Percentiles rank a stretch among this genome's conserved stretches.
Evolutionary conservation across 306 rosid genomes (phyloP).

Genomic region (Medicago lupulina): DNA sequence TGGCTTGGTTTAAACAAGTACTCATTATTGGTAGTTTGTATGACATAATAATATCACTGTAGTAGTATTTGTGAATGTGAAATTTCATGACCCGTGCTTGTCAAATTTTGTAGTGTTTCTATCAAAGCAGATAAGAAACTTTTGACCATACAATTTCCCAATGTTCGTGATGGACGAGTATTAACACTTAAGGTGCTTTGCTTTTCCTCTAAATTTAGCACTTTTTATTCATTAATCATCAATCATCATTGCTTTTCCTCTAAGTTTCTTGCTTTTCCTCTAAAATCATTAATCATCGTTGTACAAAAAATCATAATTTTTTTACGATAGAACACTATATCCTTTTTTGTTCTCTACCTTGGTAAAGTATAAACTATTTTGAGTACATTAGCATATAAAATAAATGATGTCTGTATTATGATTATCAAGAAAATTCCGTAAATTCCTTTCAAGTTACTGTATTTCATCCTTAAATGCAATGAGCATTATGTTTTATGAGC

Average conservation of each 20-base stretch:
- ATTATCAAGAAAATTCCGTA: conserved; percentile 4
- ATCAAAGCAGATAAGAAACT: conserved; percentile 92
- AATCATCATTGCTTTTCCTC: too few relatives aligned
- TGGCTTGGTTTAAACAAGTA: conserved; percentile 59
- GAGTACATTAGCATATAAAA: conserved; percentile 8
- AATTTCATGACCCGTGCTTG: conserved; percentile 50
- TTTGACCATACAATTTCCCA: conserved; percentile 88
- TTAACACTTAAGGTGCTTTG: conserved; percentile 89
- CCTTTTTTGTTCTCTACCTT: conserved; percentile 16
- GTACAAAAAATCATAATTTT: too few relatives aligned
- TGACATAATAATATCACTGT: conserved; percentile 24
- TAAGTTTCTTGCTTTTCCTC: too few relatives aligned
- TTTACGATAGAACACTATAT: too few relatives aligned
- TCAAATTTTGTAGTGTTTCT: conserved; percentile 73
- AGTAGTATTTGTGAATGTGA: conserved; percentile 30
- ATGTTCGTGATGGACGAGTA: conserved; percentile 90
- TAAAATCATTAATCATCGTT: too few relatives aligned
- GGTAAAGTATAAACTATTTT: conserved; percentile 12
- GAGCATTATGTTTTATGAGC: conserved; percentile 6
- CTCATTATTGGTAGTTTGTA: conserved; percentile 19
- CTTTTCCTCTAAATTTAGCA: conserved; percentile 13
- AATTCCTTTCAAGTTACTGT: conserved; percentile 5
- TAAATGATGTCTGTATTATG: background rate
- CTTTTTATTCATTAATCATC: background rate
- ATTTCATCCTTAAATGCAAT: conserved; percentile 3